Evolutionary conservation across 2,329 filamentous ascomycete genomes (phyloP).

Genomic region (Chalara sp.): DNA sequence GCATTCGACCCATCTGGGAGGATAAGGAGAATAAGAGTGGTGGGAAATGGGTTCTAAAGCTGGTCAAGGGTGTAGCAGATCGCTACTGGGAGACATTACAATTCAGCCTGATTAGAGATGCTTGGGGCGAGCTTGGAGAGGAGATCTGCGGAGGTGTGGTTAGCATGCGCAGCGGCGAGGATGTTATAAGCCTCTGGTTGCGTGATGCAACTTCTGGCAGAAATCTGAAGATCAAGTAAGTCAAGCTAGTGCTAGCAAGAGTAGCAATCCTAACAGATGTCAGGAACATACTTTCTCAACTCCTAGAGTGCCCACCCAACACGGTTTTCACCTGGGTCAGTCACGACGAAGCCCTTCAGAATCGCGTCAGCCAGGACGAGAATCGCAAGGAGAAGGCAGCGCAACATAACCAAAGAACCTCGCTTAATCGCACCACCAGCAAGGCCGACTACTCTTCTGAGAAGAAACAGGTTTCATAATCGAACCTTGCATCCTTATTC

Average conservation of each 20-base stretch:
- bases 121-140: conserved; percentile 86
- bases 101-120: conserved; percentile 84
- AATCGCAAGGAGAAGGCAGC: conserved; percentile 76
- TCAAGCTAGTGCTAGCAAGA: not conserved
- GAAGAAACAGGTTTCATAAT: conserved; percentile 19
- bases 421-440: conserved; percentile 16
- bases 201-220: conserved; percentile 77
- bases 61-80: conserved; percentile 96
- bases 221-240: conserved; percentile 92
- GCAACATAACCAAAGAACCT: conserved; percentile 33
- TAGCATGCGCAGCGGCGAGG: conserved; percentile 90
- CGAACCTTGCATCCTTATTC: conserved; percentile 5
- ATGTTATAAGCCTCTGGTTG: conserved; percentile 97
- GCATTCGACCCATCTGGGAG: conserved; percentile 96
- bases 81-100: conserved; percentile 95
- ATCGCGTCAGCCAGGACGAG: conserved; percentile 84
- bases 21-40: conserved; percentile 94
- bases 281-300: conserved; percentile 89
- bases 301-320: conserved; percentile 78
- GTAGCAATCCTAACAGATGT: conserved; percentile 9
- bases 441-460: conserved; percentile 18
- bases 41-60: conserved; percentile 92
- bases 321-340: conserved; percentile 93
- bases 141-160: conserved; percentile 94
- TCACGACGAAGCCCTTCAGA: conserved; percentile 92